Evolutionary conservation across 202 grass and related monocot species (phyloP).

Genomic region (Eragrostis tef): DNA sequence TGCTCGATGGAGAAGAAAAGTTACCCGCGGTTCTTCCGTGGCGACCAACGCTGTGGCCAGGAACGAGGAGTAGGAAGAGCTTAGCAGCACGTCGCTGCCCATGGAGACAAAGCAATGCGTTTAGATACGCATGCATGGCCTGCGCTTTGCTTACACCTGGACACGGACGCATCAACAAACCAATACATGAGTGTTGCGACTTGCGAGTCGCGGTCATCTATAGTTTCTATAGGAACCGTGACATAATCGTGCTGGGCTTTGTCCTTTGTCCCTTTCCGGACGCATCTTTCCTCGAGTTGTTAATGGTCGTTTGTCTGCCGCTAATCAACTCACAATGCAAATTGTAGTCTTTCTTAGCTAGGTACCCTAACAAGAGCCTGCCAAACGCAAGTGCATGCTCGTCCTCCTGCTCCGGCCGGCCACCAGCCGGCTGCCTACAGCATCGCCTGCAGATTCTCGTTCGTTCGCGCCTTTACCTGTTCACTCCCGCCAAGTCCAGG

Average conservation of each 20-base stretch:
- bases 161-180: slow-evolving; percentile 9
- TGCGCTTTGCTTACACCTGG: slow-evolving; percentile 18
- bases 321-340: not conserved
- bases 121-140: not conserved
- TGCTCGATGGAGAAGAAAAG: not conserved
- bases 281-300: not conserved
- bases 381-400: too few relatives aligned
- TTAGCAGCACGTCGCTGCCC: too few relatives aligned
- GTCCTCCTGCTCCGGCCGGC: not conserved
- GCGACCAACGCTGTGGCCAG: too few relatives aligned
- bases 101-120: too few relatives aligned
- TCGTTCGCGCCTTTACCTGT: too few relatives aligned
- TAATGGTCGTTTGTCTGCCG: not conserved
- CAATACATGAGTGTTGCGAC: too few relatives aligned
- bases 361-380: too few relatives aligned
- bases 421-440: not conserved
- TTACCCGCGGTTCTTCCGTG: not conserved
- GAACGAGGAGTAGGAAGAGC: too few relatives aligned
- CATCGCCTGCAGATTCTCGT: not conserved
- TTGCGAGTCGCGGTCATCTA: not conserved
- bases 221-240: not conserved
- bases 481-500: too few relatives aligned
- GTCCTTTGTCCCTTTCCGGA: not conserved
- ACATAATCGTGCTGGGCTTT: not conserved
- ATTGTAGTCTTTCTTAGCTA: too few relatives aligned